These are phyloP conservation scores for Trichocladium uniseriatum DNA, from an alignment of 495 filamentous ascomycete genomes.

Conservation along the genomic window DNA sequence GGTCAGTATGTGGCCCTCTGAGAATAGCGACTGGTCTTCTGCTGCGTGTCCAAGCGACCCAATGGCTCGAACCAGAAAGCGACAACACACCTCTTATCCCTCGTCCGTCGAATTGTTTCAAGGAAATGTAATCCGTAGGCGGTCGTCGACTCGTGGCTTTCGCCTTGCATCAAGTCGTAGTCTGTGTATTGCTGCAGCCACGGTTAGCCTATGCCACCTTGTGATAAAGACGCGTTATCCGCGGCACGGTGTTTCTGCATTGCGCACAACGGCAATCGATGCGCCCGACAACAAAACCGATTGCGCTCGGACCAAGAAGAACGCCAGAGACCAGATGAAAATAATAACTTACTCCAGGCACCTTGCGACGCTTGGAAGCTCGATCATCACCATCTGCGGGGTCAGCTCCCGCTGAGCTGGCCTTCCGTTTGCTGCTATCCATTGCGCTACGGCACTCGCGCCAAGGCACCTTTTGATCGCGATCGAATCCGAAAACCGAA, in stretches of 20 bases:
- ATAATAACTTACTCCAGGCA: constrained; percentile 32
- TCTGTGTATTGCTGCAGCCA: constrained; percentile 19
- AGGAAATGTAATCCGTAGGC: constrained; percentile 56
- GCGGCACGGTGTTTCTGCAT: too few species aligned
- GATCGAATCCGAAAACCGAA: too few species aligned
- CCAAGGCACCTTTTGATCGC: too few species aligned
- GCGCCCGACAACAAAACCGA: background rate
- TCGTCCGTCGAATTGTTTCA: constrained; percentile 53
- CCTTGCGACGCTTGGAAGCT: constrained; percentile 51
- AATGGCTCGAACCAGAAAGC: too few species aligned
- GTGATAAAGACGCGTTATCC: too few species aligned
- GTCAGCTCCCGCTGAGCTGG: constrained; percentile 31
- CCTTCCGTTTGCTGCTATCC: constrained; percentile 66
- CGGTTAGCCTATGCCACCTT: constrained; percentile 9
- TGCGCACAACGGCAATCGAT: too few species aligned
- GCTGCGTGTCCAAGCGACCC: too few species aligned
- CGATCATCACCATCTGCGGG: constrained; percentile 43
- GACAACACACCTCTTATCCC: constrained; percentile 57
- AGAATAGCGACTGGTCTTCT: background rate
- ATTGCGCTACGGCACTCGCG: constrained; percentile 35
- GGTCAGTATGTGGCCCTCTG: constrained; percentile 5
- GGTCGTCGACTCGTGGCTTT: constrained; percentile 55
- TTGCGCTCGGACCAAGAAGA: background rate
- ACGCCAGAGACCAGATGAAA: background rate
- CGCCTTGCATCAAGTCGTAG: constrained; percentile 37